phyloP scores from a whole-genome alignment of 2,329 filamentous ascomycete genomes.

The Phialemoniopsis sp. region DNA sequence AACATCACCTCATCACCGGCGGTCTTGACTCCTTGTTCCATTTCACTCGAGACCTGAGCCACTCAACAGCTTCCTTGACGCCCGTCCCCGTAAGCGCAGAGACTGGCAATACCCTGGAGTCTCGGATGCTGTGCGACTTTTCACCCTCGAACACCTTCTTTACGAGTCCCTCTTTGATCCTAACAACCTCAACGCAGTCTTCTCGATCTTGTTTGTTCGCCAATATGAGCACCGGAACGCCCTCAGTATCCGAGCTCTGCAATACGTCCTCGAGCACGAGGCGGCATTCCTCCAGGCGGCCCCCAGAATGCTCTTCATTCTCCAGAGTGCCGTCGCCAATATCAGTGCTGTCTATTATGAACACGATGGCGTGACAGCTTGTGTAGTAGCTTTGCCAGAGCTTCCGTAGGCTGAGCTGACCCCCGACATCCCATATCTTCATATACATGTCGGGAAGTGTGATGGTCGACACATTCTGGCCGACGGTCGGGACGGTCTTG shows the following conservation, averaged over 20 bases:
- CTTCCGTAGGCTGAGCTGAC: slow-evolving; percentile 81
- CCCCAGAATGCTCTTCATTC: slow-evolving; percentile 28
- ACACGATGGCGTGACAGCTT: slow-evolving; percentile 93
- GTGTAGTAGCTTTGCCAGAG: slow-evolving; percentile 97
- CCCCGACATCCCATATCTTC: slow-evolving; percentile 97
- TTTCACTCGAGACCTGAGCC: slow-evolving; percentile 85
- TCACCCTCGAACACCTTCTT: slow-evolving; percentile 95
- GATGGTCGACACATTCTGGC: slow-evolving; percentile 93
- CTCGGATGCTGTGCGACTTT: slow-evolving; percentile 78
- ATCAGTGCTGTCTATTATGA: slow-evolving; percentile 94
- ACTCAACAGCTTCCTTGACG: slow-evolving; percentile 94
- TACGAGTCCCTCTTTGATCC: slow-evolving; percentile 95
- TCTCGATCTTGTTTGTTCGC: slow-evolving; percentile 98
- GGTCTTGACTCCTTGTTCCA: slow-evolving; percentile 95
- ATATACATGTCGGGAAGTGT: slow-evolving; percentile 91
- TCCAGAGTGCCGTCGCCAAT: slow-evolving; percentile 76
- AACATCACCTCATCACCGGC: slow-evolving; percentile 78
- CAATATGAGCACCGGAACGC: slow-evolving; percentile 85
- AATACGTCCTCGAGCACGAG: slow-evolving; percentile 87
- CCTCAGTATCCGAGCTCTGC: slow-evolving; percentile 80
- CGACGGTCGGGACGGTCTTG: slow-evolving; percentile 93
- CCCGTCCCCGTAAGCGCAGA: slow-evolving; percentile 86
- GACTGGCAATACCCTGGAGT: slow-evolving; percentile 86
- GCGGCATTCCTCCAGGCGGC: slow-evolving; percentile 81
- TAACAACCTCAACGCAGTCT: slow-evolving; percentile 94